A percentile compares a stretch with the other conserved stretches of the same genome.
Evolutionary conservation across 1,139 yeast species (phyloP).

Genomic region (Magnusiomyces ingens): DNA sequence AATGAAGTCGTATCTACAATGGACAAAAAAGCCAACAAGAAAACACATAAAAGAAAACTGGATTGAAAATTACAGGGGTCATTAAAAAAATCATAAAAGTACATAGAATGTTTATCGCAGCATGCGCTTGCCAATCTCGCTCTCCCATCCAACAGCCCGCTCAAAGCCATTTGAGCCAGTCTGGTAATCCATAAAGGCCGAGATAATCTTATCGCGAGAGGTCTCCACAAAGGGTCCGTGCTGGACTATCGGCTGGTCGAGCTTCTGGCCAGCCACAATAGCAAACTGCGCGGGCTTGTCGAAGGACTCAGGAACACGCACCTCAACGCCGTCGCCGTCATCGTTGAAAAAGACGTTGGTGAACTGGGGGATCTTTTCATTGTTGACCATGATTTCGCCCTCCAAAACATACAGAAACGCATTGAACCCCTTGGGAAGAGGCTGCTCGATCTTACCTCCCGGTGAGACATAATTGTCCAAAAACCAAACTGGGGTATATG

Average conservation of each 20-base stretch:
- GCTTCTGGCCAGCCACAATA: constrained; percentile 66
- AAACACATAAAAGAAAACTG: too few relatives aligned
- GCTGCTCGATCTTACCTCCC: constrained; percentile 57
- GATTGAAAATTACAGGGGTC: too few relatives aligned
- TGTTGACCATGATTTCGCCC: constrained; percentile 51
- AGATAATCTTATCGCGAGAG: constrained; percentile 50
- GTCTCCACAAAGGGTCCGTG: constrained; percentile 88
- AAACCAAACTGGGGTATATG: constrained; percentile 73
- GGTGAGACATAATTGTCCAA: constrained; percentile 61
- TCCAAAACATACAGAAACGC: constrained; percentile 63
- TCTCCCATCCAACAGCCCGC: constrained; percentile 58
- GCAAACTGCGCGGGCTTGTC: constrained; percentile 46
- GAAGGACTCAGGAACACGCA: neutral
- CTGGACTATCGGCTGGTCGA: constrained; percentile 74
- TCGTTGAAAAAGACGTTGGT: neutral
- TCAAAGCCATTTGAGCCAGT: constrained; percentile 67
- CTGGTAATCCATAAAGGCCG: constrained; percentile 69
- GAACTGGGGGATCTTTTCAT: too few relatives aligned
- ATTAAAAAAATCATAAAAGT: too few relatives aligned
- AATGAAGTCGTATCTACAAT: too few relatives aligned
- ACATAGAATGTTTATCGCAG: neutral
- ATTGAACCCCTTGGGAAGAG: constrained; percentile 60
- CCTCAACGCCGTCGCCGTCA: neutral
- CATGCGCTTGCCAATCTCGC: constrained; percentile 45
- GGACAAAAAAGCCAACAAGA: too few relatives aligned